phyloP scores from a whole-genome alignment of 2,329 filamentous ascomycete species.

The Pseudogymnoascus sp. region DNA sequence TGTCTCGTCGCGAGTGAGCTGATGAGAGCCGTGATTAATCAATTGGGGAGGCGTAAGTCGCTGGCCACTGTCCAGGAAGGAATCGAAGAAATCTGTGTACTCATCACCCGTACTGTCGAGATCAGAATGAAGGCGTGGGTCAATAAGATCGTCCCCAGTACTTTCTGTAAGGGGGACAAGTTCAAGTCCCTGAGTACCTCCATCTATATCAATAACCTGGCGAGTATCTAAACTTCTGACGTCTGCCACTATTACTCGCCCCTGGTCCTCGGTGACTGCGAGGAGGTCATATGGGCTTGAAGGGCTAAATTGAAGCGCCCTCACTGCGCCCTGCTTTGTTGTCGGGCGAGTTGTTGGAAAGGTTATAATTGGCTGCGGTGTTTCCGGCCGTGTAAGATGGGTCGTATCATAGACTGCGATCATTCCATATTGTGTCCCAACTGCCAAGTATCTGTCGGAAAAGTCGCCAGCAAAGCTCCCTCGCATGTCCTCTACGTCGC shows the following conservation, averaged over 20 bases:
- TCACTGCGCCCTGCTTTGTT: slow-evolving; percentile 66
- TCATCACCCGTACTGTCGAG: neutral
- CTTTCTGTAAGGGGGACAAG: slow-evolving; percentile 21
- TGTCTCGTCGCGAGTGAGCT: slow-evolving; percentile 44
- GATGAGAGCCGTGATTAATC: neutral
- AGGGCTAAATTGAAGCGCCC: slow-evolving; percentile 87
- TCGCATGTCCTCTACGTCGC: slow-evolving; percentile 47
- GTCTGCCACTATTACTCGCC: slow-evolving; percentile 66
- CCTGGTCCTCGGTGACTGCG: slow-evolving; percentile 88
- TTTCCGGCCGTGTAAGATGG: slow-evolving; percentile 36
- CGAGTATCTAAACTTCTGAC: slow-evolving; percentile 59
- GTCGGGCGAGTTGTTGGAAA: slow-evolving; percentile 71
- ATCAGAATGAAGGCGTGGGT: slow-evolving; percentile 21
- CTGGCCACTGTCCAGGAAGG: slow-evolving; percentile 1
- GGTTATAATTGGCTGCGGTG: slow-evolving; percentile 60
- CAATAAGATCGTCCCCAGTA: slow-evolving; percentile 18
- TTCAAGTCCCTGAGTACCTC: slow-evolving; percentile 43
- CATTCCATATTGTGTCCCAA: slow-evolving; percentile 72
- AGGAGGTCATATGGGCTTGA: slow-evolving; percentile 77
- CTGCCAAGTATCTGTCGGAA: slow-evolving; percentile 62
- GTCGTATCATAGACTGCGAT: slow-evolving; percentile 65
- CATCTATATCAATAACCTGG: slow-evolving; percentile 60
- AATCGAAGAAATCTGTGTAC: neutral
- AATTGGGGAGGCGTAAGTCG: neutral
- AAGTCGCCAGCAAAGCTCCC: slow-evolving; percentile 75